These are phyloP conservation scores for Wallemia mellicola DNA, from an alignment of 1,284 basidiomycete species.

Conservation along the genomic window DNA sequence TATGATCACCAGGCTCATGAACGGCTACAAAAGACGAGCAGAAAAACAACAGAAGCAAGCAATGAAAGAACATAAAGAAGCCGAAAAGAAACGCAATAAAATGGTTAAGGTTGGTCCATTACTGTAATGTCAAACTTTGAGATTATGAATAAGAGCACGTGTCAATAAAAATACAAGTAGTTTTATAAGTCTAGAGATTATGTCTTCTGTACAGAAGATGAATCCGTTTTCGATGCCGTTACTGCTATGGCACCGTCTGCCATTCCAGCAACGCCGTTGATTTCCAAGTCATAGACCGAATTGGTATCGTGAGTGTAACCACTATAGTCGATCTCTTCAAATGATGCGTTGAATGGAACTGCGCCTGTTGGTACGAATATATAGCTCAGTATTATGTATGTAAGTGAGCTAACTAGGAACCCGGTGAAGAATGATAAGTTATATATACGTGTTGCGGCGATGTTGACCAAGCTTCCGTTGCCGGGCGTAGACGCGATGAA, in stretches of 20 bases:
- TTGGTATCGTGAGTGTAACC: background rate
- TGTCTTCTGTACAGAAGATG: no score
- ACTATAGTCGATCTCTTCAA: background rate
- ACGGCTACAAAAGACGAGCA: constrained; percentile 20
- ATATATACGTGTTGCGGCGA: background rate
- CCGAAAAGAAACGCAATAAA: background rate
- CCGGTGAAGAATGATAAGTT: background rate
- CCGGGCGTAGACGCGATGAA: constrained; percentile 3
- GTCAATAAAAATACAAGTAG: background rate
- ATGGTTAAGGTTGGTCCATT: background rate
- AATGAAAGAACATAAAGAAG: background rate
- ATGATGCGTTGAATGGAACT: background rate
- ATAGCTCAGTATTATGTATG: background rate
- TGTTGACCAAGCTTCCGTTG: background rate
- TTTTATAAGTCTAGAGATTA: no score
- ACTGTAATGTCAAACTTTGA: background rate
- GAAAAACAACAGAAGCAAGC: background rate
- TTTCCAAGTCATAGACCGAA: background rate
- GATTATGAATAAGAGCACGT: background rate
- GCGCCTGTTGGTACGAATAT: background rate
- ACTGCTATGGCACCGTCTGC: background rate
- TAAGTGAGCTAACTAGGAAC: background rate
- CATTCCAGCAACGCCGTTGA: background rate
- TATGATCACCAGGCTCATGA: constrained; percentile 40
- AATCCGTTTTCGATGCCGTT: background rate